Percentiles rank a stretch among this genome's conserved stretches.
These are phyloP conservation scores for Raddia distichophylla DNA, from an alignment of 176 grass and related monocot species.

Conservation along the genomic window DNA sequence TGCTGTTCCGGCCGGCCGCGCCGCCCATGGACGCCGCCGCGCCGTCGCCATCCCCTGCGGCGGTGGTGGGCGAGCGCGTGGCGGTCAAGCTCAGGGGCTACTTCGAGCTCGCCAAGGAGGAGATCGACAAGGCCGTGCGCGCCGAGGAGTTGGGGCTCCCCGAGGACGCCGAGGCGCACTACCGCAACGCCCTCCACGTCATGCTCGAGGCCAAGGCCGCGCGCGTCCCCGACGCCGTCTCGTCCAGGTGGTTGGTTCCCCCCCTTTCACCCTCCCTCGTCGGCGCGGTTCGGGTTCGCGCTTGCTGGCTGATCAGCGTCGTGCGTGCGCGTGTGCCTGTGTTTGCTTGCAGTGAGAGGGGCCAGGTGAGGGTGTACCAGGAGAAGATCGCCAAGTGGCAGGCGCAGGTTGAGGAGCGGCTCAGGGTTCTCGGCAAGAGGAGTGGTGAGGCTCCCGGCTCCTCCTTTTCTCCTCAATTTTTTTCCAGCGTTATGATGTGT, in stretches of 20 bases:
- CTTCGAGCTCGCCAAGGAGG: slow-evolving; percentile 96
- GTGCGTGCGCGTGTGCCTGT: background rate
- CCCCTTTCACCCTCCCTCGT: background rate
- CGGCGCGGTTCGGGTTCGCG: background rate
- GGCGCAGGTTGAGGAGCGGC: slow-evolving; percentile 71
- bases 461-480: background rate
- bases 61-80: slow-evolving; percentile 79
- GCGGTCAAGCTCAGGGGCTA: slow-evolving; percentile 90
- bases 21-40: slow-evolving; percentile 38
- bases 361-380: slow-evolving; percentile 77
- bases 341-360: slow-evolving; percentile 61
- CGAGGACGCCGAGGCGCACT: slow-evolving; percentile 74
- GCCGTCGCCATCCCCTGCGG: slow-evolving; percentile 43
- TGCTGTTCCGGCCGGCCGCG: background rate
- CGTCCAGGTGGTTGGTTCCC: slow-evolving; percentile 53
- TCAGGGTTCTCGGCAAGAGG: slow-evolving; percentile 73
- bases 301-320: background rate
- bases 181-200: slow-evolving; percentile 75
- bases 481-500: background rate
- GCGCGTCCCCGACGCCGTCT: slow-evolving; percentile 75
- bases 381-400: slow-evolving; percentile 96
- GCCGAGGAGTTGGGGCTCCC: slow-evolving; percentile 86
- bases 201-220: slow-evolving; percentile 92
- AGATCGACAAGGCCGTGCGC: slow-evolving; percentile 94
- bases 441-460: slow-evolving; percentile 38